A percentile compares a stretch with the other conserved stretches of the same genome.
phyloP scores from a whole-genome alignment of 2,329 filamentous ascomycete genomes.

The Zopfia rhizophila region DNA sequence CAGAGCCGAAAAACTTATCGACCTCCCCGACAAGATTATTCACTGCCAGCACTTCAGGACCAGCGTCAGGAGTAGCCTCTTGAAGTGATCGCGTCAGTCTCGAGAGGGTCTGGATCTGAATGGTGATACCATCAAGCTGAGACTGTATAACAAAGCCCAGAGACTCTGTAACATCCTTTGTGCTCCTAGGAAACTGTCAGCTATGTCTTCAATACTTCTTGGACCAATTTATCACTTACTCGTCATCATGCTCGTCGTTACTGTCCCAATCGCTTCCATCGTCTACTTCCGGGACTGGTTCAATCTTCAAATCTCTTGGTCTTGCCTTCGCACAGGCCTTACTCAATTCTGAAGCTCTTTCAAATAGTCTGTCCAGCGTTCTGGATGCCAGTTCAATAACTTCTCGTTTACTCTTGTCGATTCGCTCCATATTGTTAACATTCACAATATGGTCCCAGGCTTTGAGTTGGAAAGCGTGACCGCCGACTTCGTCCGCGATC shows the following conservation, averaged over 20 bases:
- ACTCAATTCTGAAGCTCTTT: slow-evolving; percentile 20
- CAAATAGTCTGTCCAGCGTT: slow-evolving; percentile 28
- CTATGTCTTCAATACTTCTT: background rate
- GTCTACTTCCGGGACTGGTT: slow-evolving; percentile 12
- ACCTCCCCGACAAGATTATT: slow-evolving; percentile 28
- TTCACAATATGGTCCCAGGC: slow-evolving; percentile 34
- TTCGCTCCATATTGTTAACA: slow-evolving; percentile 26
- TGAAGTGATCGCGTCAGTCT: slow-evolving; percentile 35
- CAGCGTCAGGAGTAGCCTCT: slow-evolving; percentile 33
- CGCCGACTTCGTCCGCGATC: slow-evolving; percentile 32
- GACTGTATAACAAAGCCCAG: slow-evolving; percentile 32
- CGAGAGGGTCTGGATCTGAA: slow-evolving; percentile 36
- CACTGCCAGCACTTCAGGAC: slow-evolving; percentile 29
- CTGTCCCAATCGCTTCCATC: slow-evolving; percentile 18
- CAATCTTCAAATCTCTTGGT: slow-evolving; percentile 35
- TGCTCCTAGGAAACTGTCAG: slow-evolving; percentile 16
- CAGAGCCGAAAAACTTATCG: slow-evolving; percentile 32
- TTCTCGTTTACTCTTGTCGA: slow-evolving; percentile 24
- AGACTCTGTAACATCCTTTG: slow-evolving; percentile 28
- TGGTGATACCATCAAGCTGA: slow-evolving; percentile 33
- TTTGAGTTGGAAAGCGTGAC: slow-evolving; percentile 33
- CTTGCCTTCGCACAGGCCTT: slow-evolving; percentile 27
- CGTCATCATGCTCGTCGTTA: slow-evolving; percentile 15
- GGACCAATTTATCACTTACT: slow-evolving; percentile 7
- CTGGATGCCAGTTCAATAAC: slow-evolving; percentile 27